A percentile compares a stretch with the other conserved stretches of the same genome.
Evolutionary conservation across 441 rosid species (phyloP).

Genomic region (Erysimum cheiri): DNA sequence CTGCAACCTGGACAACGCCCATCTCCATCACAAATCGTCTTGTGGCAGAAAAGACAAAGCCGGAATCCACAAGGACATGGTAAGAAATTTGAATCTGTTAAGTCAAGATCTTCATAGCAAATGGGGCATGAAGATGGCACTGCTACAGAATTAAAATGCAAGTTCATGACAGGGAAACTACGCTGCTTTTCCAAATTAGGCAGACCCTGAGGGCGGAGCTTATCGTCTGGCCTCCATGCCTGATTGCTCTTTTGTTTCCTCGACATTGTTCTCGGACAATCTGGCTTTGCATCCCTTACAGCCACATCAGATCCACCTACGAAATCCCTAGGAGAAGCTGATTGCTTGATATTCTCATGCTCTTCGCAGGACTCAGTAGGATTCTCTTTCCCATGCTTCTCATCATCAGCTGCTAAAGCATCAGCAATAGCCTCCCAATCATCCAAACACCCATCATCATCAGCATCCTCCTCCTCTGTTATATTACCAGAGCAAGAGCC

Average conservation of each 20-base stretch:
- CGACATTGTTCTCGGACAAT: slow-evolving; percentile 39
- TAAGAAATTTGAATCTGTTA: slow-evolving; percentile 77
- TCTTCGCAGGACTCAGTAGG: slow-evolving; percentile 41
- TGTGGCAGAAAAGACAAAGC: slow-evolving; percentile 94
- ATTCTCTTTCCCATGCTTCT: slow-evolving; percentile 44
- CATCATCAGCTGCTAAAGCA: slow-evolving; percentile 79
- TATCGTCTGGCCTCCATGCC: slow-evolving; percentile 92
- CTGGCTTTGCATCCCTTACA: slow-evolving; percentile 46
- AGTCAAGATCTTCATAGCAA: slow-evolving; percentile 89
- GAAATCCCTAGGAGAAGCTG: slow-evolving; percentile 38
- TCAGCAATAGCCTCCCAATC: slow-evolving; percentile 99
- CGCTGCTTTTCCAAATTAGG: slow-evolving; percentile 80
- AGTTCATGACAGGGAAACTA: slow-evolving; percentile 55
- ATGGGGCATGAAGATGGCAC: slow-evolving; percentile 84
- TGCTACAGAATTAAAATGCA: slow-evolving; percentile 42
- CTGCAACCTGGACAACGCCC: slow-evolving; percentile 97
- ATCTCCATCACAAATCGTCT: slow-evolving; percentile 87
- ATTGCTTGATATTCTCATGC: slow-evolving; percentile 38
- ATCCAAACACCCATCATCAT: slow-evolving; percentile 74
- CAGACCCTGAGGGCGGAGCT: slow-evolving; percentile 75
- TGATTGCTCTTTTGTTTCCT: slow-evolving; percentile 49
- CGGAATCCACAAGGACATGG: slow-evolving; percentile 92
- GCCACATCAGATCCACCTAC: slow-evolving; percentile 34
- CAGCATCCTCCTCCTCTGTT: slow-evolving; percentile 79
- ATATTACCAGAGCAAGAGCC: slow-evolving; percentile 85